phyloP scores from a whole-genome alignment of 352 stramenopile genomes.

The Globisporangium camurandrum region DNA sequence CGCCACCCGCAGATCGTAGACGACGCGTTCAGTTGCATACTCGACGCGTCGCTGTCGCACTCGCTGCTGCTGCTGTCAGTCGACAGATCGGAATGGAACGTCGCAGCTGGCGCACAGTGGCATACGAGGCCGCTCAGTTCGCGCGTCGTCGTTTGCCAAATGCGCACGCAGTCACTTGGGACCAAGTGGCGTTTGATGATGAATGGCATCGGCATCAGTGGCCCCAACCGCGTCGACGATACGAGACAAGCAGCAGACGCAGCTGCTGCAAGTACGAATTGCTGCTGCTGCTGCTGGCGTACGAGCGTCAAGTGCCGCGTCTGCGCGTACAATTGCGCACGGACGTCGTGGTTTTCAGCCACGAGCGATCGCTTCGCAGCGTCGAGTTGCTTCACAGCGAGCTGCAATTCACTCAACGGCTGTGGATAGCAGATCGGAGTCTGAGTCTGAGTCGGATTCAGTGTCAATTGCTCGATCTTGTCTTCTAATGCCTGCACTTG shows the following conservation, averaged over 20 bases:
- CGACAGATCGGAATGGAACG: no score
- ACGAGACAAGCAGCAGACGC: no score
- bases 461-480: slow-evolving; percentile 4
- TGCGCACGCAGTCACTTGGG: slow-evolving; percentile 7
- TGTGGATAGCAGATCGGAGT: no score
- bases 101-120: no score
- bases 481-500: slow-evolving; percentile 14
- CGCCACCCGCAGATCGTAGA: slow-evolving; percentile 15
- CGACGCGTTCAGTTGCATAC: no score
- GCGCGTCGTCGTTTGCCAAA: slow-evolving; percentile 9
- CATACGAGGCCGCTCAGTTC: slow-evolving; percentile 4
- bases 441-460: neutral
- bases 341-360: slow-evolving; percentile 9
- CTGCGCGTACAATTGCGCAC: slow-evolving; percentile 6
- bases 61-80: no score
- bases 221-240: neutral
- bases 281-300: slow-evolving; percentile 4
- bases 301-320: slow-evolving; percentile 10
- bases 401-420: slow-evolving; percentile 2
- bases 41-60: neutral
- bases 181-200: slow-evolving; percentile 10
- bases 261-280: slow-evolving; percentile 3
- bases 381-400: slow-evolving; percentile 6
- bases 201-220: slow-evolving; percentile 9
- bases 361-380: slow-evolving; percentile 2